Evolutionary conservation across 1,284 basidiomycete genomes (phyloP).

Genomic region (Malassezia vespertilionis): DNA sequence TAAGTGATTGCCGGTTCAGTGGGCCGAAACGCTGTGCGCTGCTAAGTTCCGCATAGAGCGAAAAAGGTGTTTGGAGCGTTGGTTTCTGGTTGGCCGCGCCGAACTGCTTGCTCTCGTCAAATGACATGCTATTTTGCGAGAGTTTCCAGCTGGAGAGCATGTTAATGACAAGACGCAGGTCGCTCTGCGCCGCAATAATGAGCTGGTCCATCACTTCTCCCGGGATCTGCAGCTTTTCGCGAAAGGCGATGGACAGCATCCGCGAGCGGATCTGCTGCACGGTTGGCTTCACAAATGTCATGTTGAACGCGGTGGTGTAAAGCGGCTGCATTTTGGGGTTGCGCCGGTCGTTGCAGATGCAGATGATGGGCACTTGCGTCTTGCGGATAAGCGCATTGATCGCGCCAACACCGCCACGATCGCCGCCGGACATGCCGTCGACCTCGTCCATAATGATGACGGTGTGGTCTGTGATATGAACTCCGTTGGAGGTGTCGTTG

Average conservation of each 20-base stretch:
- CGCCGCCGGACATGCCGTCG: slow-evolving; percentile 95
- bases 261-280: slow-evolving; percentile 21
- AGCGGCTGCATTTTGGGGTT: slow-evolving; percentile 86
- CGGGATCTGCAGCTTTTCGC: slow-evolving; percentile 68
- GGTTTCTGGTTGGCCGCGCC: slow-evolving; percentile 80
- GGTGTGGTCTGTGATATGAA: slow-evolving; percentile 62
- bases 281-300: slow-evolving; percentile 50
- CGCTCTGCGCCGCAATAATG: slow-evolving; percentile 74
- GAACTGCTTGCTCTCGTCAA: slow-evolving; percentile 62
- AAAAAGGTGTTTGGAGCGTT: slow-evolving; percentile 59
- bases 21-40: slow-evolving; percentile 78
- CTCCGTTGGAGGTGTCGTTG: slow-evolving; percentile 8
- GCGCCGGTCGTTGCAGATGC: slow-evolving; percentile 83
- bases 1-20: slow-evolving; percentile 68
- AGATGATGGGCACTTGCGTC: slow-evolving; percentile 91
- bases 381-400: slow-evolving; percentile 85
- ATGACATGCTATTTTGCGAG: slow-evolving; percentile 30
- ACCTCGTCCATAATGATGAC: slow-evolving; percentile 99
- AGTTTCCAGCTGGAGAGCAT: slow-evolving; percentile 90
- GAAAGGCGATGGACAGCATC: slow-evolving; percentile 67
- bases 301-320: slow-evolving; percentile 60
- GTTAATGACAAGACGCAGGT: slow-evolving; percentile 90
- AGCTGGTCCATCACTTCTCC: slow-evolving; percentile 85
- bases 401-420: slow-evolving; percentile 88
- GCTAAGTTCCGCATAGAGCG: slow-evolving; percentile 55